A percentile compares a stretch with the other conserved stretches of the same genome.
phyloP scores from a whole-genome alignment of 768 basidiomycete species.

The Pulveroboletus sp. region DNA sequence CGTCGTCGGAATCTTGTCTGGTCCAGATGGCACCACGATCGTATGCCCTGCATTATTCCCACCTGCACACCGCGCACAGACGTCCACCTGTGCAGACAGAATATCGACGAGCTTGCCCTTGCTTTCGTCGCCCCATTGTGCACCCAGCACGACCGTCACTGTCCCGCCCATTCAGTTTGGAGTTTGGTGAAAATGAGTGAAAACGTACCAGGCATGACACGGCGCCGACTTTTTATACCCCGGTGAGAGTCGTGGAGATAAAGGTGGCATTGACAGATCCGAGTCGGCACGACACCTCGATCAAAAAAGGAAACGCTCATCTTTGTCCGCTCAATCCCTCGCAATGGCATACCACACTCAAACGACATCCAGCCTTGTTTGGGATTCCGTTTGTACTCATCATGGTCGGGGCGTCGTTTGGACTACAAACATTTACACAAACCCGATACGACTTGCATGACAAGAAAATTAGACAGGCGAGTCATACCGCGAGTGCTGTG shows the following conservation, averaged over 20 bases:
- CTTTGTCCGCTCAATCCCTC: constrained; percentile 25
- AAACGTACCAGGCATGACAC: constrained; percentile 25
- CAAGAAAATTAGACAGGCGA: constrained; percentile 69
- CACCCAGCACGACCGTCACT: too few species aligned
- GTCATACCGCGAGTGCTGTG: constrained; percentile 5
- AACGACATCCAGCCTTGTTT: too few species aligned
- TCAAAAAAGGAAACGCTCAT: constrained; percentile 16
- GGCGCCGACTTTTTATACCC: constrained; percentile 4
- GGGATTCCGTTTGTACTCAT: constrained; percentile 84
- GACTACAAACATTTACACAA: constrained; percentile 78
- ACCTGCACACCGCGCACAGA: constrained; percentile 96
- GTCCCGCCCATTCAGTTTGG: constrained; percentile 8
- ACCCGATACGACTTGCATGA: constrained; percentile 89
- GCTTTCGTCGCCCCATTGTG: constrained; percentile 93
- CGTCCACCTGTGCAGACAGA: too few species aligned
- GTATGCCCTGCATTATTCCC: constrained; percentile 99
- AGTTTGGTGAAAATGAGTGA: not conserved
- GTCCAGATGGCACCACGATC: constrained; percentile 82
- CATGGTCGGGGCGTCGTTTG: constrained; percentile 86
- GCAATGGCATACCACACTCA: constrained; percentile 31
- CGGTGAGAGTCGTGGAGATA: constrained; percentile 14
- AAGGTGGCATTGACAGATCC: not conserved
- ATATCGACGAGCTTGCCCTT: constrained; percentile 98
- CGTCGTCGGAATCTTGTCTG: too few species aligned
- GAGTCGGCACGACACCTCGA: not conserved